Evolutionary conservation across 75 land plant species (phyloP).

Genomic region (Cunninghamia lanceolata): DNA sequence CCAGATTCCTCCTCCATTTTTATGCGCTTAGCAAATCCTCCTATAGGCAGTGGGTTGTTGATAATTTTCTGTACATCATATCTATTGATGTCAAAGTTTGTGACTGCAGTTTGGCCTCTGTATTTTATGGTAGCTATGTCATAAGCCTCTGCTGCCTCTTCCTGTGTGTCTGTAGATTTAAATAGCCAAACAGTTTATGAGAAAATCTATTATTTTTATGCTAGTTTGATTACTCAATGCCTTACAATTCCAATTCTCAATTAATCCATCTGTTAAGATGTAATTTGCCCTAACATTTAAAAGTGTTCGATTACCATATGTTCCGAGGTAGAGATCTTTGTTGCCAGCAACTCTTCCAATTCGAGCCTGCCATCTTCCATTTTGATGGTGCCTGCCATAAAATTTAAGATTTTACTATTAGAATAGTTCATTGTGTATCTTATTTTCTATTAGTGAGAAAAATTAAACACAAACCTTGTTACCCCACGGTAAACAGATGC

Average conservation of each 20-base stretch:
- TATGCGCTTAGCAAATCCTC: not conserved
- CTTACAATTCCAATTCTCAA: not conserved
- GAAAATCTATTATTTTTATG: not conserved
- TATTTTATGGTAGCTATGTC: constrained; percentile 28
- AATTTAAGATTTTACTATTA: not conserved
- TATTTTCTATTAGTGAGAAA: not conserved
- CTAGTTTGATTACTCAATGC: not conserved
- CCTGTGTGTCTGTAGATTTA: constrained; percentile 9
- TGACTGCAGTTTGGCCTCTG: constrained; percentile 19
- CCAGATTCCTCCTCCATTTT: not conserved
- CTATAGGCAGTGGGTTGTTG: not conserved
- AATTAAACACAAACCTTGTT: constrained; percentile 40
- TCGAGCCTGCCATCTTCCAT: constrained; percentile 87
- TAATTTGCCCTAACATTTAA: too few relatives aligned
- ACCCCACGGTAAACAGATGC: constrained; percentile 86
- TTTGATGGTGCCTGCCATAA: constrained; percentile 68
- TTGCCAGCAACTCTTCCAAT: constrained; percentile 94
- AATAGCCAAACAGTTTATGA: not conserved
- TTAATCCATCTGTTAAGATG: too few relatives aligned
- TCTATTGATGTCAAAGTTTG: constrained; percentile 28
- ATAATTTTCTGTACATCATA: constrained; percentile 16
- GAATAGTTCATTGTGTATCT: not conserved
- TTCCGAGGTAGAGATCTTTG: constrained; percentile 91
- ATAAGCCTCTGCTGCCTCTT: constrained; percentile 30
- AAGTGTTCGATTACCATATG: constrained; percentile 53